Evolutionary conservation across 2,329 filamentous ascomycete species (phyloP).

Genomic region (Fusarium tupiense): DNA sequence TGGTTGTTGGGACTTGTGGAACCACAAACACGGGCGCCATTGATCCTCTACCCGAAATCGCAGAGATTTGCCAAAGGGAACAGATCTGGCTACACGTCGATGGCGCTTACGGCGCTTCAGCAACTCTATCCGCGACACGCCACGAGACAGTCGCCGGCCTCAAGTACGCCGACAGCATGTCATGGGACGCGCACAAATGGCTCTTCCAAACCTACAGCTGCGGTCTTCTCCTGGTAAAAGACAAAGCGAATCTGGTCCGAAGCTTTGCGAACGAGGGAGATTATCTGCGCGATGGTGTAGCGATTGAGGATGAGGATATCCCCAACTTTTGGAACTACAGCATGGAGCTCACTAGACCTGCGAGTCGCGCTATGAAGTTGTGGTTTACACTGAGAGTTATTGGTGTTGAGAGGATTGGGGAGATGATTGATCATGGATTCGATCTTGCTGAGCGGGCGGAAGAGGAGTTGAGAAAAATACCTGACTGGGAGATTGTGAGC

Average conservation of each 20-base stretch:
- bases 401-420: conserved; percentile 33
- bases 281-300: conserved; percentile 37
- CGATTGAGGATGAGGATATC: conserved; percentile 37
- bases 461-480: conserved; percentile 16
- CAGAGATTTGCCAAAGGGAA: conserved; percentile 15
- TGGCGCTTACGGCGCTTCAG: conserved; percentile 41
- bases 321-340: conserved; percentile 43
- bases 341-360: conserved; percentile 39
- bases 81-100: conserved; percentile 40
- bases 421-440: conserved; percentile 41
- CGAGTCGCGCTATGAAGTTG: conserved; percentile 38
- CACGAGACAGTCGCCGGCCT: conserved; percentile 16
- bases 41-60: not conserved
- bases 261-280: conserved; percentile 40
- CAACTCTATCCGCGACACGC: conserved; percentile 24
- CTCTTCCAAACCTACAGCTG: conserved; percentile 43
- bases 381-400: conserved; percentile 40
- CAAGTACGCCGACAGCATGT: conserved; percentile 36
- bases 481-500: conserved; percentile 39
- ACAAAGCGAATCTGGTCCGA: conserved; percentile 26
- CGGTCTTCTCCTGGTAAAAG: conserved; percentile 34
- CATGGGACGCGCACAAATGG: conserved; percentile 45
- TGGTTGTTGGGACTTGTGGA: conserved; percentile 29
- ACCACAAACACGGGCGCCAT: conserved; percentile 26
- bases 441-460: conserved; percentile 35